Evolutionary conservation across 2,329 filamentous ascomycete species (phyloP), one percentile per base, ranked within the genome.

Genomic region (Pseudocercospora pini-densiflorae): DNA sequence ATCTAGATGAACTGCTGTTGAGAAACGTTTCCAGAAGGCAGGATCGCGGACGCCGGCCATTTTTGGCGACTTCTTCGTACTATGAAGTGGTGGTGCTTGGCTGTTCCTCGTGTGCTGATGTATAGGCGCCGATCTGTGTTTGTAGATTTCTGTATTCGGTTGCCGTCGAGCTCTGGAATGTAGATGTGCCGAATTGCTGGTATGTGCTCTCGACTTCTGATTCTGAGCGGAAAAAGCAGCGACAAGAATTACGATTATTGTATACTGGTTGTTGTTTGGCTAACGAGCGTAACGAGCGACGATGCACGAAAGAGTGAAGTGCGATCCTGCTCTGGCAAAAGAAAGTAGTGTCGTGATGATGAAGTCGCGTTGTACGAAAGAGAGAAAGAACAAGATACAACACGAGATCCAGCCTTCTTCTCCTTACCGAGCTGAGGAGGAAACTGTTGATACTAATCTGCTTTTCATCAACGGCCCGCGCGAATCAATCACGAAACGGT

Each of bases 21-120:
- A 86, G 79, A 88, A 88, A 71, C 86, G 84, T 63, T 83, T 82
- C 87, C 86, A 89, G 78, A 88, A 89, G 58, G 80, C 81, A 24
- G 86, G 86, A 72, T 89, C 87, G 68, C 82, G 83, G 65, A 85
- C 81, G 54, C 80, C 79, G n/a, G 81, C 80, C 84, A 85, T 85
- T 65, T 29, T 61, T 49, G 49, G 49, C 14, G 16, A 21, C 4
- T 60, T 49, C 27, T 61, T 27, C n/a, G 45, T 23, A n/a, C n/a
- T n/a, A n/a, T n/a, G n/a, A n/a, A n/a, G n/a, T n/a, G n/a, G 45
- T 23, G 2, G 5, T 23, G 45, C 12, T 16, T 36, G 31, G 31
- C 8, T 33, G 23, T 51, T 51, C 9, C 16, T n/a, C 19, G 12
- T 49, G 40, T 14, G 23, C 59, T 24, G n/a, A 36, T 31, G n/a